Percentiles rank a stretch among this genome's conserved stretches.
Conservation (phyloP, 2,329 filamentous ascomycete species). For the Aspergillus cejpii region DNA sequence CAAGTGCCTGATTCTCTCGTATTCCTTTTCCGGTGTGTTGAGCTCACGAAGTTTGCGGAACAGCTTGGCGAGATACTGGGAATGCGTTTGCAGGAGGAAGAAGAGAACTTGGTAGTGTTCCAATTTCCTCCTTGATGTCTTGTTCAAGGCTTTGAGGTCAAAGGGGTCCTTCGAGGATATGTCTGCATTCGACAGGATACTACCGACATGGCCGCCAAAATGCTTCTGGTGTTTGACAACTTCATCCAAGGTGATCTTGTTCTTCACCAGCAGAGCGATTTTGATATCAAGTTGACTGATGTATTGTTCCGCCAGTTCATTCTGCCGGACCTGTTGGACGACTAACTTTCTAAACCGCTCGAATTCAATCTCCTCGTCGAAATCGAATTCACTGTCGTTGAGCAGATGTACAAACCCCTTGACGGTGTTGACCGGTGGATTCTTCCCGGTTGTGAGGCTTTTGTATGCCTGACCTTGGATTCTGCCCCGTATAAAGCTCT, state of each 20-base stretch:
- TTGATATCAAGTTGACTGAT: conserved; percentile 99
- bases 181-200: conserved; percentile 77
- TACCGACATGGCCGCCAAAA: conserved; percentile 82
- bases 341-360: conserved; percentile 92
- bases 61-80: conserved; percentile 83
- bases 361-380: conserved; percentile 97
- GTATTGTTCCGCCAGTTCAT: conserved; percentile 95
- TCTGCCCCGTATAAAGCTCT: conserved; percentile 90
- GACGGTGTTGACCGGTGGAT: conserved; percentile 90
- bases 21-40: conserved; percentile 82
- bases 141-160: conserved; percentile 95
- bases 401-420: conserved; percentile 97
- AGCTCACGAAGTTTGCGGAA: conserved; percentile 79
- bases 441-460: conserved; percentile 90
- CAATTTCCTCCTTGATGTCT: conserved; percentile 88
- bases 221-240: conserved; percentile 96
- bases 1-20: conserved; percentile 82
- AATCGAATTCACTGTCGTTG: conserved; percentile 97
- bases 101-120: conserved; percentile 97
- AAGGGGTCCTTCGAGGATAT: conserved; percentile 87
- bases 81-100: conserved; percentile 93
- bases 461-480: conserved; percentile 98
- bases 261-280: conserved; percentile 95
- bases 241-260: conserved; percentile 98
- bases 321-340: conserved; percentile 92